phyloP scores from a whole-genome alignment of 768 basidiomycete genomes.

The Agrocybe chaxingu region DNA sequence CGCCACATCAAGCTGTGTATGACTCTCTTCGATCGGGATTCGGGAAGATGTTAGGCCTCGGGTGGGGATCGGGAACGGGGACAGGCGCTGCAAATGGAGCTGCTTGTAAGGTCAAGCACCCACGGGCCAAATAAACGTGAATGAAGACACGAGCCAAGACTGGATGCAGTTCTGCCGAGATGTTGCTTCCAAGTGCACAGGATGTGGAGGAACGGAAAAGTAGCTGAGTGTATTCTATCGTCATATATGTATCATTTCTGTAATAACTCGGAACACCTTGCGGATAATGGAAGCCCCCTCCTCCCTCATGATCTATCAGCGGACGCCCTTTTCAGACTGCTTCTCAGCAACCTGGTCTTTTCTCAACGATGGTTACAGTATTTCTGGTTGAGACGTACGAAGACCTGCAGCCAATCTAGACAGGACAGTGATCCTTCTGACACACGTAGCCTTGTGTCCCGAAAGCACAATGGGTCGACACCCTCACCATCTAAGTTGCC shows the following conservation, averaged over 20 bases:
- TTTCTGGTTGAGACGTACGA: too few relatives aligned
- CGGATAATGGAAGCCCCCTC: background rate
- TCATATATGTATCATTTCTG: background rate
- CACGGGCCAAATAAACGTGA: constrained; percentile 2
- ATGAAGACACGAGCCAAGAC: background rate
- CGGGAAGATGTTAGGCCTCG: constrained; percentile 37
- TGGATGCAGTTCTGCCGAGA: background rate
- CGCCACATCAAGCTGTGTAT: constrained; percentile 70
- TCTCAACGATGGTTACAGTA: too few relatives aligned
- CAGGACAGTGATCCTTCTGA: too few relatives aligned
- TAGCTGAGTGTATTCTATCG: constrained; percentile 4
- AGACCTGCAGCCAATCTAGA: too few relatives aligned
- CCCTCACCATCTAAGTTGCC: too few relatives aligned
- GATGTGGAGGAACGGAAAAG: background rate
- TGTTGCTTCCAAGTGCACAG: background rate
- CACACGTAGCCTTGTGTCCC: too few relatives aligned
- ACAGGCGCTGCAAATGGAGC: constrained; percentile 12
- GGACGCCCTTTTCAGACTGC: too few relatives aligned
- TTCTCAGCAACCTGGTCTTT: too few relatives aligned
- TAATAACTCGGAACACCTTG: background rate
- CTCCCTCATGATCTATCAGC: background rate
- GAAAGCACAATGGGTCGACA: too few relatives aligned
- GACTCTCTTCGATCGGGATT: constrained; percentile 49
- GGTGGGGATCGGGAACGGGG: constrained; percentile 14
- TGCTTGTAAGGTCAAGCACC: constrained; percentile 13